A percentile compares a stretch with the other conserved stretches of the same genome.
Evolutionary conservation across 306 rosid genomes (phyloP).

Genomic region (Medicago lupulina): DNA sequence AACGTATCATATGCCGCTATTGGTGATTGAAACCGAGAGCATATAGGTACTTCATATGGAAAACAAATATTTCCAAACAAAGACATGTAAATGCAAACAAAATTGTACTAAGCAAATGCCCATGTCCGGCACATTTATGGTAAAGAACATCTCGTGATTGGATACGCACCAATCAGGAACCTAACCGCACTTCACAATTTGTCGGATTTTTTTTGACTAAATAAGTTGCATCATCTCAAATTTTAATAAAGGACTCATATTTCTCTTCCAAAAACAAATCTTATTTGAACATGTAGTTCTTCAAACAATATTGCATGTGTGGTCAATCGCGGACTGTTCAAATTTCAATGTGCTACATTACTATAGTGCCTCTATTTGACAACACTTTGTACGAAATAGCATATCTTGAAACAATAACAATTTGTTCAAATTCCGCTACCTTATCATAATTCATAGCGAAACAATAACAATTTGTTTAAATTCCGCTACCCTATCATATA

Average conservation of each 20-base stretch:
- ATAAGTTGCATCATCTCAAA: constrained; percentile 15
- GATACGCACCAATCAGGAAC: neutral
- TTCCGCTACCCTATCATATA: neutral
- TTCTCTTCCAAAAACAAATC: neutral
- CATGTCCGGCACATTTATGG: neutral
- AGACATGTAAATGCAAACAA: constrained; percentile 1
- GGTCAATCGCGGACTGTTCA: no score
- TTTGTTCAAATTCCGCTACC: neutral
- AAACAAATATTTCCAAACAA: constrained; percentile 15
- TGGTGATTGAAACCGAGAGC: neutral
- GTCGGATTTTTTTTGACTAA: neutral
- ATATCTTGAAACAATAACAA: neutral
- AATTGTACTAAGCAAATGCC: neutral
- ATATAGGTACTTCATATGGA: neutral
- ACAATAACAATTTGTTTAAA: neutral
- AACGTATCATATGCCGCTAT: neutral
- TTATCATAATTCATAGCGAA: neutral
- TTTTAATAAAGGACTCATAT: neutral
- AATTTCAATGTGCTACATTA: no score
- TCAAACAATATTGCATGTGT: neutral
- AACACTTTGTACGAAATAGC: neutral
- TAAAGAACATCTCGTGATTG: neutral
- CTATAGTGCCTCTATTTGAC: no score
- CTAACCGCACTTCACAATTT: neutral
- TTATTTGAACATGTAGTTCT: neutral